A percentile compares a stretch with the other conserved stretches of the same genome.
These are phyloP conservation scores for Paspalum notatum DNA, from an alignment of 176 grass and related monocot species.

Conservation along the genomic window DNA sequence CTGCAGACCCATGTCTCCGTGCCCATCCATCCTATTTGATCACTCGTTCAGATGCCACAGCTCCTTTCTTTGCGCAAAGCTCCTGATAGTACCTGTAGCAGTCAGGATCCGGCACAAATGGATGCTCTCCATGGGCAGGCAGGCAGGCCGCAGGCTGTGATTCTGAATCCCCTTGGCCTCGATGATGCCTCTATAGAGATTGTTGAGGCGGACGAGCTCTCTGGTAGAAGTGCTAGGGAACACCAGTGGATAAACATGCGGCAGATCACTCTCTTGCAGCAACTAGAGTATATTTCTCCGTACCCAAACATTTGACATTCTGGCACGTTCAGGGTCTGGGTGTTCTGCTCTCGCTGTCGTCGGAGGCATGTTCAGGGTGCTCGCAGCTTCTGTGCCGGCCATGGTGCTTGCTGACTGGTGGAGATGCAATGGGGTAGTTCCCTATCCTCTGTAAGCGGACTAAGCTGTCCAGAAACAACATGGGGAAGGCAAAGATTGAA, in stretches of 20 bases:
- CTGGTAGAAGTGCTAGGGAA: neutral
- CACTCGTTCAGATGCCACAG: too few species aligned
- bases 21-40: too few species aligned
- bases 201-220: neutral
- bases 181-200: neutral
- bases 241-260: neutral
- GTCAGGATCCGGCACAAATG: neutral
- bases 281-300: neutral
- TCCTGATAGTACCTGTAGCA: neutral
- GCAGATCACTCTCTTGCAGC: conserved; percentile 18
- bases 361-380: neutral
- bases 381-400: neutral
- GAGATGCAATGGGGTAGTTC: too few species aligned
- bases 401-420: too few species aligned
- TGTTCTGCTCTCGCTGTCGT: neutral
- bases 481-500: neutral
- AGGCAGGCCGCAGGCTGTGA: too few species aligned
- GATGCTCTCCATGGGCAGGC: neutral
- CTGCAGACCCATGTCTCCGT: too few species aligned
- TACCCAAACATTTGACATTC: too few species aligned
- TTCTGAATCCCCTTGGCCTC: neutral
- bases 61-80: too few species aligned
- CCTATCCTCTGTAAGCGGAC: neutral
- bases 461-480: conserved; percentile 28
- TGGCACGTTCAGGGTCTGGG: neutral